Evolutionary conservation across 805 yeast genomes (phyloP), one percentile per base, ranked within the genome.

Genomic region (Schwanniomyces pseudopolymorphus): DNA sequence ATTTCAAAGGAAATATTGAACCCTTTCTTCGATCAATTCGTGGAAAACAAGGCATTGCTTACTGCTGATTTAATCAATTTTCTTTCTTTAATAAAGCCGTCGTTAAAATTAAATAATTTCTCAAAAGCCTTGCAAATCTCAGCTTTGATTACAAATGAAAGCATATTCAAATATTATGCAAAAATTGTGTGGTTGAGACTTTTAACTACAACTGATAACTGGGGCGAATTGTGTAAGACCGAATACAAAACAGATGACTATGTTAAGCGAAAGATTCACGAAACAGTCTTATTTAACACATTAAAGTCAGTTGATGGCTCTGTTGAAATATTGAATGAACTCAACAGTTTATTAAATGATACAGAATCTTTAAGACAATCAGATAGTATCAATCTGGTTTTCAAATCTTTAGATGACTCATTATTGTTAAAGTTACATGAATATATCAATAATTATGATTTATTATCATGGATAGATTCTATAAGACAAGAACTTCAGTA

Each of bases 141-240:
- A 1, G 73, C 80, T 6, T 60, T 76, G 40, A 58, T 64, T 9
- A 47, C 54, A 5, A 64, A 66, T 47, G 71, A 68, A 20, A 39
- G 42, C 13, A 27, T 44, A 6, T 64, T 52, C 43, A 57, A 53
- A 35, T 49, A 52, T 24, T 58, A 60, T 25, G 50, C 63, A 8
- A 54, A 54, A 36, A 46, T 56, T 7, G 63, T 84, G 0, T 86
- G 91, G 89, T 72, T 79, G 52, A 69, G 90, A 50, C 69, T 85
- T 39, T 63, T 87, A 17, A 19, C 64, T 69, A 40, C 62, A 54
- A 50, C 67, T 2, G 86, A 84, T 51, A 72, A 79, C 51, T 81
- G 87, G 85, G 49, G 59, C 5, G 57, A 61, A 16, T 61, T 80
- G 11, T 59, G 63, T 5, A 48, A 61, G 27, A 57, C 67, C 5